phyloP scores from a whole-genome alignment of 495 filamentous ascomycete species.

The Podospora australis region DNA sequence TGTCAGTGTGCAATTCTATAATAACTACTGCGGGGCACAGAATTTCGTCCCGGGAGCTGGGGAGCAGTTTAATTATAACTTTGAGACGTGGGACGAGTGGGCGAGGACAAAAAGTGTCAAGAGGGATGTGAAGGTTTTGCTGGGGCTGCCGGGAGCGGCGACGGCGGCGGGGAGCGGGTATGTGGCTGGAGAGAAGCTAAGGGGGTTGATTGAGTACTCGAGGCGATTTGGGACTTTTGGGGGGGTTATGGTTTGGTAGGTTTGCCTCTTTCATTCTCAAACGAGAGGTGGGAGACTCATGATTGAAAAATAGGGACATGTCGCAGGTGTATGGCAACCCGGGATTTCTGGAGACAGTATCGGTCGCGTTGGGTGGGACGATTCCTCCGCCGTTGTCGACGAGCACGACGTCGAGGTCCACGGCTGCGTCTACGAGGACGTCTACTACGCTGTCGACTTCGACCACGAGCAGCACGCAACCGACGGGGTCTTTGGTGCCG shows the following conservation, averaged over 20 bases:
- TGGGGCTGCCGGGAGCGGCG: conserved; percentile 59
- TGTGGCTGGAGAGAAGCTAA: conserved; percentile 37
- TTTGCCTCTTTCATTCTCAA: neutral
- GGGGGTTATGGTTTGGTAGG: conserved; percentile 59
- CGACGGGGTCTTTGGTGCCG: conserved; percentile 14
- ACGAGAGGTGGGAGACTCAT: neutral
- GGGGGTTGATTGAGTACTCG: conserved; percentile 42
- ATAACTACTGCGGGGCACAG: conserved; percentile 58
- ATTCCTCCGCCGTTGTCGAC: neutral
- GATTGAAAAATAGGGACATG: conserved; percentile 43
- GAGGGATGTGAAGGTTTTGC: conserved; percentile 54
- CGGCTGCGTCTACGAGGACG: conserved; percentile 4
- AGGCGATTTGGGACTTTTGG: conserved; percentile 56
- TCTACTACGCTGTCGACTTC: conserved; percentile 3
- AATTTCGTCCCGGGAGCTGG: conserved; percentile 40
- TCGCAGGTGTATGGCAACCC: conserved; percentile 53
- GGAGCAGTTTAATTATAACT: conserved; percentile 58
- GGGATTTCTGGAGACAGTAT: conserved; percentile 48
- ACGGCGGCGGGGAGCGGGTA: conserved; percentile 57
- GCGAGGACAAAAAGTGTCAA: conserved; percentile 56
- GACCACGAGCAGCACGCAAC: conserved; percentile 1
- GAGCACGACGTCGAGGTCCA: conserved; percentile 11
- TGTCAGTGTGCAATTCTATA: conserved; percentile 64
- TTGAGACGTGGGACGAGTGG: conserved; percentile 66
- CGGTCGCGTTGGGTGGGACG: conserved; percentile 16